A percentile compares a stretch with the other conserved stretches of the same genome.
These are phyloP conservation scores for Nakataea oryzae DNA, from an alignment of 2,329 filamentous ascomycete genomes.

Conservation along the genomic window DNA sequence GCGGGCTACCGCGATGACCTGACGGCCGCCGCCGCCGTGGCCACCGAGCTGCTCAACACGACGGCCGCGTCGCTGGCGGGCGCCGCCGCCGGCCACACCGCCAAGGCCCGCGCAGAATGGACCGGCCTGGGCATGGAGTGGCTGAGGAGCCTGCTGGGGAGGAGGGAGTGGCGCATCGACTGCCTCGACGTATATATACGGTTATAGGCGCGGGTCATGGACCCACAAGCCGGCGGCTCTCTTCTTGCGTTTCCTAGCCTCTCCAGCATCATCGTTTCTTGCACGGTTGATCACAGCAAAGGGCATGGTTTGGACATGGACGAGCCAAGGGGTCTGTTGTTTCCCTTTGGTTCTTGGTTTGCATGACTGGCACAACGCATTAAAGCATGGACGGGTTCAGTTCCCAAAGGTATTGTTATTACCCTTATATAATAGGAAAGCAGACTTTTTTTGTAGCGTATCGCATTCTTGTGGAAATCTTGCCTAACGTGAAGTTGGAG, in stretches of 20 bases:
- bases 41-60: slow-evolving; percentile 51
- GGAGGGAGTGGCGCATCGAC: slow-evolving; percentile 80
- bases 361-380: neutral
- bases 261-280: neutral
- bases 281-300: neutral
- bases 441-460: neutral
- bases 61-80: slow-evolving; percentile 59
- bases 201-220: slow-evolving; percentile 34
- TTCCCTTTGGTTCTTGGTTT: neutral
- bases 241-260: neutral
- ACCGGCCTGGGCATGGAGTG: slow-evolving; percentile 75
- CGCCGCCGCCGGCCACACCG: slow-evolving; percentile 53
- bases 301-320: neutral
- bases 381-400: neutral
- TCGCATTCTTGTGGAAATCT: too few species aligned
- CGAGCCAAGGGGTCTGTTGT: neutral
- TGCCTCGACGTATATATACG: slow-evolving; percentile 83
- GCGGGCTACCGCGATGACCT: slow-evolving; percentile 13
- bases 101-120: slow-evolving; percentile 51
- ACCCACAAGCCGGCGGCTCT: neutral
- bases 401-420: neutral
- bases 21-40: slow-evolving; percentile 16
- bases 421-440: neutral
- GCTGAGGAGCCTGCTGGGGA: slow-evolving; percentile 70
- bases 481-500: too few species aligned